Evolutionary conservation across 768 basidiomycete genomes (phyloP), one percentile per base, ranked within the genome.

Genomic region (Kwoniella botswanensis): DNA sequence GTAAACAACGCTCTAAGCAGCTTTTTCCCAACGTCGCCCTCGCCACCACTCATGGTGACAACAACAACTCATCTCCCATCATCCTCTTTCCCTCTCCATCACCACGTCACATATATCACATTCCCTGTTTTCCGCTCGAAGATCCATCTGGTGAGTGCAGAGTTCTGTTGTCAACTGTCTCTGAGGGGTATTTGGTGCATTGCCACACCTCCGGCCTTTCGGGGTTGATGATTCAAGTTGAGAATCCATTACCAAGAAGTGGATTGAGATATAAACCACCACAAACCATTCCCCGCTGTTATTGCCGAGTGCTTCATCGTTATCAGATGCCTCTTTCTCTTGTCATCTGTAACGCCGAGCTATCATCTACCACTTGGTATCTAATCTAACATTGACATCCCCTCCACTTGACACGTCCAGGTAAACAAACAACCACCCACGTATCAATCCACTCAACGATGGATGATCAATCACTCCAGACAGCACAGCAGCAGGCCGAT

Each of bases 401-500:
- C 71, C 71, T 70, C 71, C 71, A 68, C 67, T n/a, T 60, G 55
- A 54, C 41, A 26, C 44, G 44, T 66, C 52, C 59, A 62, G 43
- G 13, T 24, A 18, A 68, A 43, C 11, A 67, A 44, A 43, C 42
- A 4, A 43, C 24, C 53, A 11, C 18, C 56, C 35, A 44, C 63
- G 2, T 26, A 26, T 26, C 35, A 12, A 26, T 71, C 64, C 60
- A 10, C 71, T 29, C 7, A 63, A 73, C 63, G 65, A 77, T 75
- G 72, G 71, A 74, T 63, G 72, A 74, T 9, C 65, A 71, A 50
- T 59, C 50, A 46, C 67, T 63, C 59, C 68, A 61, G 50, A 75
- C 64, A 21, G 66, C 54, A 26, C 67, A 68, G 57, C 70, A 74
- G 61, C 68, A 73, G 63, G 75, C 76, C 58, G 71, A 74, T 50